Base-by-base conservation (phyloP, 768 basidiomycete genomes). In the Auriscalpium vulgare region DNA sequence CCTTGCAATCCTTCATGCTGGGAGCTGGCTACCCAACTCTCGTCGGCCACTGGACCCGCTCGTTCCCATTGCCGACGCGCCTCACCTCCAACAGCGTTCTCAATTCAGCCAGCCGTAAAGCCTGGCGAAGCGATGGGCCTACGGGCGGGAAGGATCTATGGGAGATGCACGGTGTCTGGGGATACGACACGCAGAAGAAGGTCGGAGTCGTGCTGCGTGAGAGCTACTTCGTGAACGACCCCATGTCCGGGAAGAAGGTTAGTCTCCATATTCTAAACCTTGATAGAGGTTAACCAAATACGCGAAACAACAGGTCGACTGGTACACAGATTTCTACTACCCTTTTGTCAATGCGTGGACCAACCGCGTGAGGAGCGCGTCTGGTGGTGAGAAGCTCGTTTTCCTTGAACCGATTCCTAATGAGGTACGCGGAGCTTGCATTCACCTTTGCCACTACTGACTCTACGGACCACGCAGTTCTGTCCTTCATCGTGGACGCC, bases 121-220 rank as follows among this genome's bases (percentile, higher is more conserved):
- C 80, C 0, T 95, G 92, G 93, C 75, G 76, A 13, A 65, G 68
- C 6, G 84, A 89, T 63, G 90, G 91, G 0, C 90, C 92, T 11
- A 88, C 86, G 0, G 52, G 67, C 59, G 83, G 86, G 13, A 68
- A 77, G 56, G 97, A 94, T 65, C 62, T 94, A 4, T 95, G 94
- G 94, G 86, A 90, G 63, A 79, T 85, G 73, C 93, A 98, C 60
- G 91, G 89, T 16, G 90, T 98, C 4, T 99, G 97, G 95, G 82
- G 84, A 0, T 97, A 87, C 85, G 87, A 91, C 63, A 71, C 68
- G 6, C 72, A 71, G 34, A 85, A 83, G 62, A 69, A 83, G 13
- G 75, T 81, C 58, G 85, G 84, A 0, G 84, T 95, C 1, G 83
- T 89, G 4, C 69, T 98, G 53, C 77, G 88, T 49, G 90, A 92